Evolutionary conservation across 2,329 filamentous ascomycete genomes (phyloP).

Genomic region (Penicillium glabrum): DNA sequence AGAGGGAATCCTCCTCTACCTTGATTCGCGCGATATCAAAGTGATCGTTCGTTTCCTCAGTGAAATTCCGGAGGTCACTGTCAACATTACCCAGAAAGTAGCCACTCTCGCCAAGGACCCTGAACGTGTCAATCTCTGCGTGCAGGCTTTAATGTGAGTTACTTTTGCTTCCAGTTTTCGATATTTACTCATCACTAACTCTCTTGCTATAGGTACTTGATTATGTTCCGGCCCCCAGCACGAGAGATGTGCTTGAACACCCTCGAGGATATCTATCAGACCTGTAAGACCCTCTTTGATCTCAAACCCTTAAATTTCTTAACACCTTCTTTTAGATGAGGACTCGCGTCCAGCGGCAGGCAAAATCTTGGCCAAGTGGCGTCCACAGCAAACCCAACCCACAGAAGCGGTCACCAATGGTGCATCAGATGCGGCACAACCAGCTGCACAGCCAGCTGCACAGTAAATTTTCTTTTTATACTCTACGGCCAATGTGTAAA

Average conservation of each 20-base stretch:
- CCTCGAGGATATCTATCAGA: constrained; percentile 58
- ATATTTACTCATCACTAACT: constrained; percentile 10
- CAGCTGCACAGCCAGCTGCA: neutral
- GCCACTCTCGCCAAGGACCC: constrained; percentile 63
- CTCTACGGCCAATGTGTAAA: neutral
- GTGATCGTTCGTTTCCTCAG: constrained; percentile 86
- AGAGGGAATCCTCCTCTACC: constrained; percentile 83
- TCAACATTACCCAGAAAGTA: constrained; percentile 70
- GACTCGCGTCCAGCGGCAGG: constrained; percentile 49
- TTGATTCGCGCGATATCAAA: constrained; percentile 82
- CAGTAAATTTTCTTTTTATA: neutral
- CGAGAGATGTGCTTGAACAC: constrained; percentile 59
- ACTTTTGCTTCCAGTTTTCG: neutral
- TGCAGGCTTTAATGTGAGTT: constrained; percentile 57
- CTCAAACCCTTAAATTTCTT: neutral
- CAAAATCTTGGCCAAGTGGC: constrained; percentile 57
- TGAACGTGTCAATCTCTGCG: constrained; percentile 60
- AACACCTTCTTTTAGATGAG: constrained; percentile 35
- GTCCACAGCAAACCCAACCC: constrained; percentile 45
- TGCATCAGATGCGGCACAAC: neutral
- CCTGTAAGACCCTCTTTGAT: constrained; percentile 39
- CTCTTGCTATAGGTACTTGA: constrained; percentile 46
- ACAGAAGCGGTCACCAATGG: constrained; percentile 13
- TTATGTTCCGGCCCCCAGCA: constrained; percentile 61
- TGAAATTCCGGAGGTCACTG: constrained; percentile 80